A percentile compares a stretch with the other conserved stretches of the same genome.
Conservation (phyloP, 352 stramenopile species). For the Sclerospora graminicola region DNA sequence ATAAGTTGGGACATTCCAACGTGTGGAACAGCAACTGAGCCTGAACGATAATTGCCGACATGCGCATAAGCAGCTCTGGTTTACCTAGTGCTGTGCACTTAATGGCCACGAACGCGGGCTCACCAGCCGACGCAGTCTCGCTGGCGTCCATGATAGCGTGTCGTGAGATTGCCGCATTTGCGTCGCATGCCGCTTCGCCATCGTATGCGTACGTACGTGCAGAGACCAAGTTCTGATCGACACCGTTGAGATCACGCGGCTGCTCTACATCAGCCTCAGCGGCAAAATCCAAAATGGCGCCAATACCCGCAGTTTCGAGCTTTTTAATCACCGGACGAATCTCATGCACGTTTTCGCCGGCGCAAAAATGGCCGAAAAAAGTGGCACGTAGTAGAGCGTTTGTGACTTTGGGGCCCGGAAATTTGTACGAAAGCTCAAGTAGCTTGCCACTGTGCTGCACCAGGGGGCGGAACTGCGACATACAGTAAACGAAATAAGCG, state of each 20-base stretch:
- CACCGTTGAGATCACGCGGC: conserved; percentile 64
- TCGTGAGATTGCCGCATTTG: conserved; percentile 79
- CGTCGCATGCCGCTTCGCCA: conserved; percentile 89
- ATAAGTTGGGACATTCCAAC: conserved; percentile 84
- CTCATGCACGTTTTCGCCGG: conserved; percentile 81
- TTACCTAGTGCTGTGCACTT: conserved; percentile 97
- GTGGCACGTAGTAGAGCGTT: conserved; percentile 86
- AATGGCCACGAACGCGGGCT: conserved; percentile 91
- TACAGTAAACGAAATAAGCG: conserved; percentile 79
- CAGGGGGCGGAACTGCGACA: conserved; percentile 79
- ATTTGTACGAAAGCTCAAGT: conserved; percentile 69
- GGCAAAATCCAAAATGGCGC: conserved; percentile 96
- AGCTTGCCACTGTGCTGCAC: conserved; percentile 85
- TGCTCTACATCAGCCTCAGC: conserved; percentile 88
- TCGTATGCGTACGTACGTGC: conserved; percentile 95
- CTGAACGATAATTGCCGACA: conserved; percentile 91
- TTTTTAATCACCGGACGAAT: conserved; percentile 76
- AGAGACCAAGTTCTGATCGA: conserved; percentile 71
- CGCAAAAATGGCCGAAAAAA: conserved; percentile 97
- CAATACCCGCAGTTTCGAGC: conserved; percentile 78
- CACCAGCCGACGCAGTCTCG: conserved; percentile 20
- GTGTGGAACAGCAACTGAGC: conserved; percentile 86
- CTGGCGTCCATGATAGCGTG: conserved; percentile 74
- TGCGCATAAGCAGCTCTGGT: conserved; percentile 91
- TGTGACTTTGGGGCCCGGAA: conserved; percentile 78